These are phyloP conservation scores for Coemansia furcata DNA, from an alignment of 192 early-diverging fungal species.

Conservation along the genomic window DNA sequence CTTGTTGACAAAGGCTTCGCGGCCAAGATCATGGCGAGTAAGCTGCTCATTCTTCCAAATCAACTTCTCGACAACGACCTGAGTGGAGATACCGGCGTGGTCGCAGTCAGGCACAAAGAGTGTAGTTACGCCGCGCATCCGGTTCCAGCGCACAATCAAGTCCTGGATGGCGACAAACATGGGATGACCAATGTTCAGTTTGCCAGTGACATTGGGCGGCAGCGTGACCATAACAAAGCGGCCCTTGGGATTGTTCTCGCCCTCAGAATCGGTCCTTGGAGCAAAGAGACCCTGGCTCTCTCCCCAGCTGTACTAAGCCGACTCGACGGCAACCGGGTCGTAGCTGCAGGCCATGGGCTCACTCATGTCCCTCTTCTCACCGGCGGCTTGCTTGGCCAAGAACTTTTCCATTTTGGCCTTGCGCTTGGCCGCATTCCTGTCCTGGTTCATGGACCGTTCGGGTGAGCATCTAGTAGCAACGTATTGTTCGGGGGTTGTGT, in stretches of 20 bases:
- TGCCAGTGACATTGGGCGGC: constrained; percentile 98
- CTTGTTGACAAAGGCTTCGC: constrained; percentile 83
- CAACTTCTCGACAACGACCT: constrained; percentile 96
- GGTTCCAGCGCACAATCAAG: constrained; percentile 90
- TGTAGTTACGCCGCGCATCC: constrained; percentile 95
- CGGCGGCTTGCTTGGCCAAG: constrained; percentile 81
- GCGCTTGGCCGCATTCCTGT: constrained; percentile 89
- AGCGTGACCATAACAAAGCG: constrained; percentile 91
- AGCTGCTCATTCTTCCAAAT: constrained; percentile 79
- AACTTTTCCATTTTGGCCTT: constrained; percentile 92
- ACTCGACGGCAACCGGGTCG: constrained; percentile 87
- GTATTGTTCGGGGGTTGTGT: background rate
- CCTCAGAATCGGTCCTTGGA: constrained; percentile 58
- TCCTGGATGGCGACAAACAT: constrained; percentile 95
- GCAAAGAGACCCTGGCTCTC: constrained; percentile 89
- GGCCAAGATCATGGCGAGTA: constrained; percentile 91
- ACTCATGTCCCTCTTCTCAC: constrained; percentile 81
- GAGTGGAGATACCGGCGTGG: constrained; percentile 97
- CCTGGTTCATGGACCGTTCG: constrained; percentile 74
- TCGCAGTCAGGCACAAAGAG: constrained; percentile 94
- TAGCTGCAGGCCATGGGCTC: constrained; percentile 78
- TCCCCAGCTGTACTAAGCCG: constrained; percentile 98
- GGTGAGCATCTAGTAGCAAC: background rate
- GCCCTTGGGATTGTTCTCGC: constrained; percentile 71
- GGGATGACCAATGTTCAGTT: constrained; percentile 93